phyloP scores from a whole-genome alignment of 306 rosid species.

The Prunus mira region DNA sequence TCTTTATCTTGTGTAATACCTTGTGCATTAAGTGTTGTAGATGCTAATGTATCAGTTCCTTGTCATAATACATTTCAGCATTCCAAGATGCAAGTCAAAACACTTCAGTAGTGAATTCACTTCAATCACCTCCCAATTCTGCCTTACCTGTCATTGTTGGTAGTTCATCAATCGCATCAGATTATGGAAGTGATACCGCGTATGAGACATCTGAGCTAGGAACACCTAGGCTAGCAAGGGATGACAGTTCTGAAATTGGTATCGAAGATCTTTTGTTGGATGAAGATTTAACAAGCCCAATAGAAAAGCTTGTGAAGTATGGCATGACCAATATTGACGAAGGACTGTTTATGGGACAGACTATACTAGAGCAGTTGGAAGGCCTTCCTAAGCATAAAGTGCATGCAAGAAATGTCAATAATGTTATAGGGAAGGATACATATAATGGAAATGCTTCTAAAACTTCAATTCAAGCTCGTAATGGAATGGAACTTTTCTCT shows the following conservation, averaged over 20 bases:
- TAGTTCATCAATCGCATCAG: constrained; percentile 78
- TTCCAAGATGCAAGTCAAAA: constrained; percentile 74
- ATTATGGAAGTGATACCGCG: constrained; percentile 93
- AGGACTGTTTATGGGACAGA: constrained; percentile 95
- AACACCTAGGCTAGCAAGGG: constrained; percentile 70
- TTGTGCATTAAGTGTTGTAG: constrained; percentile 21
- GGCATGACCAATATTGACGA: constrained; percentile 92
- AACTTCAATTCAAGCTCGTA: constrained; percentile 58
- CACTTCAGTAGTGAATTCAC: constrained; percentile 55
- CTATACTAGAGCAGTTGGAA: constrained; percentile 93
- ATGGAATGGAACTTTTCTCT: constrained; percentile 67
- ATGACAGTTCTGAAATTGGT: constrained; percentile 77
- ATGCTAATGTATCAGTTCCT: constrained; percentile 10
- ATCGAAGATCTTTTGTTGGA: constrained; percentile 77
- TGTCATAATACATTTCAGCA: constrained; percentile 51
- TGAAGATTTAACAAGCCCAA: constrained; percentile 79
- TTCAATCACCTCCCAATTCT: constrained; percentile 52
- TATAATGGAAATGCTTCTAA: constrained; percentile 72
- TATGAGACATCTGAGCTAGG: constrained; percentile 88
- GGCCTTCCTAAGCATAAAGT: constrained; percentile 92
- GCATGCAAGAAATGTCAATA: constrained; percentile 59
- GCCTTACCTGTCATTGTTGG: constrained; percentile 68
- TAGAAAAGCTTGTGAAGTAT: constrained; percentile 83
- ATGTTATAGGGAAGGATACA: constrained; percentile 40
- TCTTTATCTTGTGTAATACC: constrained; percentile 24